These are phyloP conservation scores for Coprinopsis cinerea DNA, from an alignment of 768 basidiomycete species.

Conservation along the genomic window DNA sequence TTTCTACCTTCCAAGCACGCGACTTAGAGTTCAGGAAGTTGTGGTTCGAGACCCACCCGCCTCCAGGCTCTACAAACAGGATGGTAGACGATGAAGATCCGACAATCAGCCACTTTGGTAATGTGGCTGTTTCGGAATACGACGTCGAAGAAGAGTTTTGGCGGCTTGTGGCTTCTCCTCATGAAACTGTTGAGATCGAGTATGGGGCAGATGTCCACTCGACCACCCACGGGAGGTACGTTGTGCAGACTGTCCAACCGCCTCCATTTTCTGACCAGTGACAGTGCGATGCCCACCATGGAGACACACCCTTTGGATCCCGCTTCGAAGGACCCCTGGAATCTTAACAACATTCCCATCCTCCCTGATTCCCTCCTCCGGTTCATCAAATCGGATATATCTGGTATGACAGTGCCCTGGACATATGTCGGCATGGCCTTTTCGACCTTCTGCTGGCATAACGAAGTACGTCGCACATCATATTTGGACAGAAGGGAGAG, in stretches of 20 bases:
- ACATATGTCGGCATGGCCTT: slow-evolving; percentile 99
- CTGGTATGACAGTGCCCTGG: slow-evolving; percentile 99
- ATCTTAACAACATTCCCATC: slow-evolving; percentile 96
- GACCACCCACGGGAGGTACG: slow-evolving; percentile 93
- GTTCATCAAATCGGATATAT: slow-evolving; percentile 97
- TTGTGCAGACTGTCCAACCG: slow-evolving; percentile 1
- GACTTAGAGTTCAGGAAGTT: slow-evolving; percentile 83
- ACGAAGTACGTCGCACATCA: slow-evolving; percentile 55
- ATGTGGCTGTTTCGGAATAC: slow-evolving; percentile 71
- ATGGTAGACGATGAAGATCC: slow-evolving; percentile 40
- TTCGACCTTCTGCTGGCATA: slow-evolving; percentile 99
- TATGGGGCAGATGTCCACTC: slow-evolving; percentile 99
- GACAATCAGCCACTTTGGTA: slow-evolving; percentile 45
- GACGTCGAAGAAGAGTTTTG: slow-evolving; percentile 97
- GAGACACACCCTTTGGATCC: slow-evolving; percentile 88
- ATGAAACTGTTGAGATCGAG: slow-evolving; percentile 94
- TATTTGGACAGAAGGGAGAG: no score
- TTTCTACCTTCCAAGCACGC: slow-evolving; percentile 87
- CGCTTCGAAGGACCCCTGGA: slow-evolving; percentile 93
- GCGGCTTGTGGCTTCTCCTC: slow-evolving; percentile 85
- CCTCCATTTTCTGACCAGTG: no score
- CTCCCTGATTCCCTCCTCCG: slow-evolving; percentile 88
- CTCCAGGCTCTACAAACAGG: slow-evolving; percentile 27
- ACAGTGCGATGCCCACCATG: slow-evolving; percentile 89
- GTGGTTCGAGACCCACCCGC: slow-evolving; percentile 84